Percentiles rank a stretch among this genome's conserved stretches.
These are phyloP conservation scores for Termitomyces heimii DNA, from an alignment of 768 basidiomycete species.

Conservation along the genomic window DNA sequence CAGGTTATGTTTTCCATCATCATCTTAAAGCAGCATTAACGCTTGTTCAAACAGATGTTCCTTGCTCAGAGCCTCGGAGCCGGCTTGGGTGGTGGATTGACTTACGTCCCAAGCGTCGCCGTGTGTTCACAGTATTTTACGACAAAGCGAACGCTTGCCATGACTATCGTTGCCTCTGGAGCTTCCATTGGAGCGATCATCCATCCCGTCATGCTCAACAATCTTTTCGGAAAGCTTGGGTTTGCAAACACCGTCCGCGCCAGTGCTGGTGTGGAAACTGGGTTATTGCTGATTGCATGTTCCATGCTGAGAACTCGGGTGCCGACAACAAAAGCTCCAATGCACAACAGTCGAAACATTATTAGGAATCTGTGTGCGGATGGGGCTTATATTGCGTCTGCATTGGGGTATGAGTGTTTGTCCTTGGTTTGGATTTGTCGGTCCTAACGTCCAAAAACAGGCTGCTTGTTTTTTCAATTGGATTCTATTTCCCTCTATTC, in stretches of 20 bases:
- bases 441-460: neutral
- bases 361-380: conserved; percentile 11
- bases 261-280: conserved; percentile 33
- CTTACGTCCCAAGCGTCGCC: conserved; percentile 39
- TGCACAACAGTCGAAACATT: neutral
- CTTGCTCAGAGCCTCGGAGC: conserved; percentile 36
- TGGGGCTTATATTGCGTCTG: conserved; percentile 8
- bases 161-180: conserved; percentile 43
- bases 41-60: conserved; percentile 17
- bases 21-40: neutral
- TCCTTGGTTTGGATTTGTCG: neutral
- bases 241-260: conserved; percentile 37
- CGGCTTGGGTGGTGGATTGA: conserved; percentile 36
- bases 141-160: conserved; percentile 33
- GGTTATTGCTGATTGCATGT: conserved; percentile 31
- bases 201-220: conserved; percentile 43
- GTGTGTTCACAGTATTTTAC: conserved; percentile 43
- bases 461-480: conserved; percentile 13
- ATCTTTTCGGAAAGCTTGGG: conserved; percentile 27
- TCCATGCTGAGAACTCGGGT: conserved; percentile 34
- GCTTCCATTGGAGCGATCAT: conserved; percentile 38
- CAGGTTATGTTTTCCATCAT: conserved; percentile 21
- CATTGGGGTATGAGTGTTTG: conserved; percentile 8
- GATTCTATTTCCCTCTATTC: conserved; percentile 28
- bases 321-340: conserved; percentile 14